Evolutionary conservation across 441 rosid genomes (phyloP).

Genomic region (Pelargonium fulgidum): DNA sequence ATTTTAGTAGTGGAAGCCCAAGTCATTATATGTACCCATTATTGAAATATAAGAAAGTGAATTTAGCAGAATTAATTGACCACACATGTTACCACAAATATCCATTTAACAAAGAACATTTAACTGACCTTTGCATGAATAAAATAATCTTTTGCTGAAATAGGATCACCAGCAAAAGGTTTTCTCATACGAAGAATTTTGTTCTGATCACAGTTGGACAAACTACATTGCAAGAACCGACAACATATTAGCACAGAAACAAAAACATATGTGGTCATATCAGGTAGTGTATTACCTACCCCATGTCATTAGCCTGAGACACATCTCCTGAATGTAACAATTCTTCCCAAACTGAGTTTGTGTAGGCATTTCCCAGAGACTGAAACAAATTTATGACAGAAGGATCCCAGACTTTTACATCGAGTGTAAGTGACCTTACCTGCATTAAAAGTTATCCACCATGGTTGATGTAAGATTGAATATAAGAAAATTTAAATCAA

Average conservation of each 20-base stretch:
- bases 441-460: slow-evolving; percentile 25
- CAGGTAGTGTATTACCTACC: slow-evolving; percentile 37
- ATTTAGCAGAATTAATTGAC: background rate
- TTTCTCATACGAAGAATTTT: slow-evolving; percentile 55
- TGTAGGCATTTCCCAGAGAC: slow-evolving; percentile 87
- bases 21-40: background rate
- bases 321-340: slow-evolving; percentile 70
- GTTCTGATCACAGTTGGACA: slow-evolving; percentile 51
- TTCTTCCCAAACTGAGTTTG: slow-evolving; percentile 98
- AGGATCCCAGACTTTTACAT: slow-evolving; percentile 96
- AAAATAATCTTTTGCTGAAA: slow-evolving; percentile 88
- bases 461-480: slow-evolving; percentile 11
- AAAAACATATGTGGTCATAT: background rate
- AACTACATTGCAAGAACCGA: slow-evolving; percentile 37
- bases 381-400: slow-evolving; percentile 92
- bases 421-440: slow-evolving; percentile 99
- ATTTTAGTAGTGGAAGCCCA: background rate
- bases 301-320: slow-evolving; percentile 49
- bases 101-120: slow-evolving; percentile 12
- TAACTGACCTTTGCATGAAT: slow-evolving; percentile 81
- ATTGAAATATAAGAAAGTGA: background rate
- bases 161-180: slow-evolving; percentile 68
- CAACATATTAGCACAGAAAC: slow-evolving; percentile 2
- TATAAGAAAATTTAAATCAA: slow-evolving; percentile 18
- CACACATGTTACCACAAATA: background rate